These are phyloP conservation scores for Arabis hirsuta DNA, from an alignment of 345 rosid genomes.

Conservation along the genomic window DNA sequence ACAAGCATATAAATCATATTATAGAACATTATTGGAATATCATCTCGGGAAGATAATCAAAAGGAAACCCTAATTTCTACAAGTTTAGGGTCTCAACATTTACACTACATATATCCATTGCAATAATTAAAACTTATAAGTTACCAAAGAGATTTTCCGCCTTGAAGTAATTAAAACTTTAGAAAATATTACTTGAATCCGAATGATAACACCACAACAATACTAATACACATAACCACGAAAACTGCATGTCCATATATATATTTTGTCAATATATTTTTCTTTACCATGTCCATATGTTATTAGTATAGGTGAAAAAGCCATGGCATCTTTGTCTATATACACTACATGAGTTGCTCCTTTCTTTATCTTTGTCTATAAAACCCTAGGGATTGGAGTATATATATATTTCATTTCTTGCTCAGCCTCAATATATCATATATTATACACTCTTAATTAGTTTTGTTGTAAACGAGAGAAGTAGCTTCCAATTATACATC, in stretches of 20 bases:
- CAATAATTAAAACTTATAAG: no score
- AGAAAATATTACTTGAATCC: no score
- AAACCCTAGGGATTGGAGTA: constrained; percentile 35
- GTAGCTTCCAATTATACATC: constrained; percentile 3
- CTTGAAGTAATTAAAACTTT: no score
- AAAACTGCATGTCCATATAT: not conserved
- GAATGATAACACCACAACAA: no score
- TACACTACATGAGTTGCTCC: constrained; percentile 9
- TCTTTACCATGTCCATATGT: not conserved
- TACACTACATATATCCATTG: not conserved
- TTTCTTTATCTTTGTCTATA: constrained; percentile 9
- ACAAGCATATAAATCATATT: not conserved
- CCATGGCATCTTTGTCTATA: constrained; percentile 7
- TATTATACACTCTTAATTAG: not conserved
- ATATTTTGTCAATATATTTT: not conserved
- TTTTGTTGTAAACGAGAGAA: not conserved
- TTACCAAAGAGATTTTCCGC: no score
- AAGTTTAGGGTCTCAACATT: not conserved
- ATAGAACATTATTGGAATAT: not conserved
- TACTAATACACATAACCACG: no score
- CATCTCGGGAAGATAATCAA: not conserved
- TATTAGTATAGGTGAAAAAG: not conserved
- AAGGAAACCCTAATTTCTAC: constrained; percentile 4
- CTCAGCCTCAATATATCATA: constrained; percentile 5
- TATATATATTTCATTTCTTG: constrained; percentile 14